Evolutionary conservation across 2,329 filamentous ascomycete genomes (phyloP), one percentile per base, ranked within the genome.

Genomic region (Coleophoma cylindrospora): DNA sequence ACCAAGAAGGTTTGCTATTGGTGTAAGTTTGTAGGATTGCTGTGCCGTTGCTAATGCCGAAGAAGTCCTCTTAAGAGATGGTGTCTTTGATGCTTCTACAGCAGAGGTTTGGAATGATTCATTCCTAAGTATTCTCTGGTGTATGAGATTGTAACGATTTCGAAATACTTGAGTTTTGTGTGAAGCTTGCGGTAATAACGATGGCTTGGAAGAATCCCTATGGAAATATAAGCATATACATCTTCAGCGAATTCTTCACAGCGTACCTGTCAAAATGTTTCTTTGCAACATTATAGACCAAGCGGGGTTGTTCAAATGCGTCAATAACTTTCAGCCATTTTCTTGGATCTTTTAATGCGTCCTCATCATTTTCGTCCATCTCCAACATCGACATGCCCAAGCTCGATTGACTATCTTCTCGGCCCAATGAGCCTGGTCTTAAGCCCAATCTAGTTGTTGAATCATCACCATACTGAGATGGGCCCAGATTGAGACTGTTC

Each of bases 51-150:
- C 51, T 54, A 74, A 56, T 12, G 74, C 71, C 4, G 85, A 84
- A 4, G 79, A 74, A 8, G 83, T 82, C 38, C 79, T 76, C 54
- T 76, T 76, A 2, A 84, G 68, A 2, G 77, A 74, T 19, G 74
- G 71, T n/a, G 70, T 69, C 46, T 76, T 77, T 13, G 78, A 76
- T 2, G 79, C 77, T 8, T 86, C 81, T 49, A 95, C 83, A 17
- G 86, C 77, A 1, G 91, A 90, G 17, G 83, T 83, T 66, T 96
- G 91, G 61, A 99, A 99, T 17, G 89, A 85, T 68, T 96, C 91
- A 64, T 96, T 96, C 45, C 94, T 86, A 38, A 97, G 79, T 15
- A 97, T 80, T 15, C 94, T 85, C 67, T 97, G 92, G 66, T 96
- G 88, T 46, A 97, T 86, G 49, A 97, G 80, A 61, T 96, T 87